Conservation (phyloP, 148 eudicot genomes). For the Rhododendron mucronatum region DNA sequence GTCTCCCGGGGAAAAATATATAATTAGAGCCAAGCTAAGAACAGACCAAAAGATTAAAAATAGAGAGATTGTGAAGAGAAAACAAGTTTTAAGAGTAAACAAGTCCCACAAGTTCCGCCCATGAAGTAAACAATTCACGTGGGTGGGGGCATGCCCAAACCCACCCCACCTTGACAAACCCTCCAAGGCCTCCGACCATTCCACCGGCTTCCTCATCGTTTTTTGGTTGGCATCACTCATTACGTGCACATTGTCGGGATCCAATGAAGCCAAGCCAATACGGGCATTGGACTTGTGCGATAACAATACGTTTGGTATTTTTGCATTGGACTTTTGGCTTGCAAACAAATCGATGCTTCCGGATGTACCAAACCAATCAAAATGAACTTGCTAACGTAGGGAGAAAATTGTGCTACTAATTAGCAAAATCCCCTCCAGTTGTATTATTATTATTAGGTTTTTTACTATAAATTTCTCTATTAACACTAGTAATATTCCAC, state of each 20-base stretch:
- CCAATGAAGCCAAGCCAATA: too few species aligned
- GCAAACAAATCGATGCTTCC: neutral
- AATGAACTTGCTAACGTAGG: neutral
- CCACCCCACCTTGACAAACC: too few species aligned
- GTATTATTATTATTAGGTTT: neutral
- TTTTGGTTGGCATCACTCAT: neutral
- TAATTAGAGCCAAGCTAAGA: neutral
- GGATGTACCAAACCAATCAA: neutral
- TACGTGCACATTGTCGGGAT: neutral
- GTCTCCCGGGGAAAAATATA: neutral
- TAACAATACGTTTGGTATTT: neutral
- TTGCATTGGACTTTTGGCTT: neutral
- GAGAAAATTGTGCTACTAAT: neutral
- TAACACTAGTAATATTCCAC: slow-evolving; percentile 65
- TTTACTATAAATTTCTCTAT: neutral
- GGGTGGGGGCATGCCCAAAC: neutral
- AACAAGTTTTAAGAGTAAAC: too few species aligned
- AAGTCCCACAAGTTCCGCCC: neutral
- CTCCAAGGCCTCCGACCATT: neutral
- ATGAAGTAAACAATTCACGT: neutral
- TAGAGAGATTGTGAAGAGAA: neutral
- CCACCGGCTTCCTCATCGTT: neutral
- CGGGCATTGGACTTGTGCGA: neutral
- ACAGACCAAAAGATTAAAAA: neutral
- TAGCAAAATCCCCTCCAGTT: neutral